These are phyloP conservation scores for Apiospora sp. DNA, from an alignment of 2,329 filamentous ascomycete species.

Conservation along the genomic window DNA sequence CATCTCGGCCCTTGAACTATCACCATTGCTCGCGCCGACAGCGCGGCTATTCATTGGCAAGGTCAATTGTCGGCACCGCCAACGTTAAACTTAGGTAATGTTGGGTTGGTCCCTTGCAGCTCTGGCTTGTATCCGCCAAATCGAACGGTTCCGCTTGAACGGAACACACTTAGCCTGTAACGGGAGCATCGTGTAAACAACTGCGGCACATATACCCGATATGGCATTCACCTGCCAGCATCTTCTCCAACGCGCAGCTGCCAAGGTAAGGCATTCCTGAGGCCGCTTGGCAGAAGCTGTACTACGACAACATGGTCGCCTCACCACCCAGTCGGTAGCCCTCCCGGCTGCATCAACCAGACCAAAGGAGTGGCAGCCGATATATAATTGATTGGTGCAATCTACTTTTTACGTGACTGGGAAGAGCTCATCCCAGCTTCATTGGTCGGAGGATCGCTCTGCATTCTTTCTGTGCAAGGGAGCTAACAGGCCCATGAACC, in stretches of 20 bases:
- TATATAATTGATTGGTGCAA: slow-evolving; percentile 16
- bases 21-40: neutral
- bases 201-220: slow-evolving; percentile 11
- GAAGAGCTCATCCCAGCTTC: neutral
- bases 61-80: neutral
- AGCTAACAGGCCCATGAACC: neutral
- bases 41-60: neutral
- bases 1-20: slow-evolving; percentile 17
- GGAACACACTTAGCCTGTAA: slow-evolving; percentile 15
- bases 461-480: slow-evolving; percentile 5
- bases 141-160: neutral
- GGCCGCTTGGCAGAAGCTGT: neutral
- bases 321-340: slow-evolving; percentile 10
- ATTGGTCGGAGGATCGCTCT: neutral
- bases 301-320: neutral
- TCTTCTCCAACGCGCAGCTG: neutral
- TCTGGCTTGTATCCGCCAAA: neutral
- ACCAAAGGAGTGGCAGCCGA: neutral
- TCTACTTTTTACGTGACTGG: slow-evolving; percentile 2
- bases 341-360: neutral
- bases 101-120: neutral
- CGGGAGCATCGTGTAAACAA: neutral
- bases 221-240: neutral
- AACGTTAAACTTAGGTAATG: neutral
- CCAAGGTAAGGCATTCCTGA: slow-evolving; percentile 15